Evolutionary conservation across 2,329 filamentous ascomycete genomes (phyloP).

Genomic region (Cladobotryum protrusum): DNA sequence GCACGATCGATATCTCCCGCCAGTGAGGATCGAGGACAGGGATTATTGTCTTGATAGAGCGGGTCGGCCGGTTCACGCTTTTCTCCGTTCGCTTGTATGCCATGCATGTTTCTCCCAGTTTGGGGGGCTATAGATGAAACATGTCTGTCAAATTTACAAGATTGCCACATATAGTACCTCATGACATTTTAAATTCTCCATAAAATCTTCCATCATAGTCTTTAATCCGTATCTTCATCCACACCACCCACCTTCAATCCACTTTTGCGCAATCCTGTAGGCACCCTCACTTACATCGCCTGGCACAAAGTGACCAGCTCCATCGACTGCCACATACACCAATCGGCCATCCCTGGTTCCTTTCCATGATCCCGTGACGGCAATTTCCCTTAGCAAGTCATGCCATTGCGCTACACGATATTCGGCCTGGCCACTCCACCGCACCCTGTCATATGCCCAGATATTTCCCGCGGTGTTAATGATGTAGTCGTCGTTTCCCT

Average conservation of each 20-base stretch:
- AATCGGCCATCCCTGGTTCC: slow-evolving; percentile 13
- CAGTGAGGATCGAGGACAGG: no score
- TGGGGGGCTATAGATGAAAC: no score
- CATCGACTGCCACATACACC: slow-evolving; percentile 17
- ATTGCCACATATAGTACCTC: no score
- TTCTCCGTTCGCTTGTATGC: no score
- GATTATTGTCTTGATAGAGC: no score
- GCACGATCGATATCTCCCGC: no score
- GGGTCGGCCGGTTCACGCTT: no score
- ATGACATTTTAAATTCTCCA: no score
- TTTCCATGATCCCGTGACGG: slow-evolving; percentile 15
- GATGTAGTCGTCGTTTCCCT: slow-evolving; percentile 18
- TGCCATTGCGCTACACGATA: slow-evolving; percentile 28
- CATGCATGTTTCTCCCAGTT: no score
- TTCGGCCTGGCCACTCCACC: slow-evolving; percentile 38
- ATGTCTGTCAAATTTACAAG: no score
- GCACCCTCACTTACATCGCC: slow-evolving; percentile 14
- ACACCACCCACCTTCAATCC: slow-evolving; percentile 14
- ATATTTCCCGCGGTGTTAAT: slow-evolving; percentile 21
- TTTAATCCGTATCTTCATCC: not conserved
- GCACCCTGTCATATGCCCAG: slow-evolving; percentile 33
- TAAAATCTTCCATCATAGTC: no score
- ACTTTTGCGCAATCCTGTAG: slow-evolving; percentile 16
- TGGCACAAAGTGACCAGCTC: slow-evolving; percentile 18
- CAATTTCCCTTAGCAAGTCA: slow-evolving; percentile 9